Percentiles rank a stretch among this genome's conserved stretches.
Evolutionary conservation across 768 basidiomycete species (phyloP).

Genomic region (Lactarius psammicola): DNA sequence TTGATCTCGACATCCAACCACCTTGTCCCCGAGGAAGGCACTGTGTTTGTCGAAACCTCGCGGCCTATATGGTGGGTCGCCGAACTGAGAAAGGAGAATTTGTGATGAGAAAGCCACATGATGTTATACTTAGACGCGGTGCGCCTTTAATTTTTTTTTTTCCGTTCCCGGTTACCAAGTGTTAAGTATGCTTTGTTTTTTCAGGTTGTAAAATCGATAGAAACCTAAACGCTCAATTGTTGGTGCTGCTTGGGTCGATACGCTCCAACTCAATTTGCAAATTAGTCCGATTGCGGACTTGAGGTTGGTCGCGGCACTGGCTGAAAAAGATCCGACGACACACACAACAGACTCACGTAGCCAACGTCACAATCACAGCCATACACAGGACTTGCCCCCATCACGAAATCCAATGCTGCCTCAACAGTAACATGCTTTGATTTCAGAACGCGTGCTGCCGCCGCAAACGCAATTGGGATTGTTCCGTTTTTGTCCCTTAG

Average conservation of each 20-base stretch:
- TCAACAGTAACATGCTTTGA: conserved; percentile 65
- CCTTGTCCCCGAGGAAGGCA: conserved; percentile 60
- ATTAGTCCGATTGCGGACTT: background rate
- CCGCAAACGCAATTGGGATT: conserved; percentile 44
- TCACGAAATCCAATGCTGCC: conserved; percentile 51
- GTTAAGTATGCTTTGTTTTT: background rate
- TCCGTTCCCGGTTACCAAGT: background rate
- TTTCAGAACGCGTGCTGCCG: conserved; percentile 49
- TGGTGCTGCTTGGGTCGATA: background rate
- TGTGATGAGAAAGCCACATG: conserved; percentile 2
- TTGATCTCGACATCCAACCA: conserved; percentile 94
- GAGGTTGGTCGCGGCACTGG: conserved; percentile 1
- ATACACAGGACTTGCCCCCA: conserved; percentile 21
- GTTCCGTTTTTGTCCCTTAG: conserved; percentile 52
- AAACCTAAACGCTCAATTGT: background rate
- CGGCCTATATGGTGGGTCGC: conserved; percentile 90
- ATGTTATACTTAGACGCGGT: background rate
- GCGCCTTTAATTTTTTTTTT: background rate
- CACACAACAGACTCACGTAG: no score
- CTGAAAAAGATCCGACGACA: no score
- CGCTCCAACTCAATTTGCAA: background rate
- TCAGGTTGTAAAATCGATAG: background rate
- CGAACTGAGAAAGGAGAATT: conserved; percentile 46
- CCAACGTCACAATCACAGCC: conserved; percentile 26
- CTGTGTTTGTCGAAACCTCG: conserved; percentile 73